A percentile compares a stretch with the other conserved stretches of the same genome.
phyloP scores from a whole-genome alignment of 805 yeast genomes.

The Teunomyces lycoperdinae region DNA sequence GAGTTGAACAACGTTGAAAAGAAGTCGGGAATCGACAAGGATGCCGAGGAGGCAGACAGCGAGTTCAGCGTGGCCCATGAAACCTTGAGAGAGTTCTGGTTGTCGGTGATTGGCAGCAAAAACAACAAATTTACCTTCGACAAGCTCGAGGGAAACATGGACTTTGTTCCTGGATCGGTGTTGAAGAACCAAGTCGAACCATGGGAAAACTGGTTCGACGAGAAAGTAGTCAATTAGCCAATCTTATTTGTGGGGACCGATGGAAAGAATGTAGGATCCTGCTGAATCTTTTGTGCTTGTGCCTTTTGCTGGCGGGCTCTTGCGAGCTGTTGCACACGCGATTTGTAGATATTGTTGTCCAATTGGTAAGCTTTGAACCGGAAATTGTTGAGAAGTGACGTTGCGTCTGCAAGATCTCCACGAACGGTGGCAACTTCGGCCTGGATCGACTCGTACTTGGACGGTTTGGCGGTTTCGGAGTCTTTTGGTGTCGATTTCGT shows the following conservation, averaged over 20 bases:
- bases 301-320: slow-evolving; percentile 27
- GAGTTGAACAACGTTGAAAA: slow-evolving; percentile 36
- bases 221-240: slow-evolving; percentile 51
- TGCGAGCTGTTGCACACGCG: slow-evolving; percentile 34
- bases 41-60: slow-evolving; percentile 17
- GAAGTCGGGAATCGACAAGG: slow-evolving; percentile 40
- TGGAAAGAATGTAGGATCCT: slow-evolving; percentile 12
- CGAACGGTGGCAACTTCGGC: background rate
- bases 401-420: background rate
- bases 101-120: slow-evolving; percentile 33
- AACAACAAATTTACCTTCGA: slow-evolving; percentile 56
- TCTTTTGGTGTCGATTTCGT: slow-evolving; percentile 16
- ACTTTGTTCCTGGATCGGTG: slow-evolving; percentile 71
- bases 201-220: slow-evolving; percentile 82
- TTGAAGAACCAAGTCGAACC: slow-evolving; percentile 48
- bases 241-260: slow-evolving; percentile 11
- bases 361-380: slow-evolving; percentile 39
- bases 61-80: slow-evolving; percentile 27
- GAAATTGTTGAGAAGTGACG: slow-evolving; percentile 20
- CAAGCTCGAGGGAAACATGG: slow-evolving; percentile 69
- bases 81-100: slow-evolving; percentile 47
- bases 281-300: slow-evolving; percentile 10
- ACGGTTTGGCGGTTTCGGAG: slow-evolving; percentile 17
- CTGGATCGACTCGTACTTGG: slow-evolving; percentile 15
- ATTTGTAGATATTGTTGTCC: slow-evolving; percentile 39